phyloP scores from a whole-genome alignment of 352 stramenopile genomes.

The Phytophthora cryptogea region DNA sequence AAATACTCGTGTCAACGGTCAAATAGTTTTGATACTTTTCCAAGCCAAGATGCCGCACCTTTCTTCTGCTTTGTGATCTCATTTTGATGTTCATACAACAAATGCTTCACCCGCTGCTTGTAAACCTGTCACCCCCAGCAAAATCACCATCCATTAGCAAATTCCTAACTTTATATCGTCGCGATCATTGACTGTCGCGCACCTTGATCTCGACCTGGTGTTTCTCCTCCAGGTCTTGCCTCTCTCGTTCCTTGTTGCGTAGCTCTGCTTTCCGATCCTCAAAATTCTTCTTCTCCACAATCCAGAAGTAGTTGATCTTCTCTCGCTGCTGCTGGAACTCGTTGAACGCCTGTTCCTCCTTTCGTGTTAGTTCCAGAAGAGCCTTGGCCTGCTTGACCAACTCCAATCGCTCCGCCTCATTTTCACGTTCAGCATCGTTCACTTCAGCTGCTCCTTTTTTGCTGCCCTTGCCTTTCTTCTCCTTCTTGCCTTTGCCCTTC shows the following conservation, averaged over 20 bases:
- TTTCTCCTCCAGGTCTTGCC: conserved; percentile 95
- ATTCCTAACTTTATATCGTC: not conserved
- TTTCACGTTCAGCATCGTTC: conserved; percentile 62
- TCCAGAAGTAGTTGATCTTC: conserved; percentile 98
- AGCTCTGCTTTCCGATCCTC: conserved; percentile 93
- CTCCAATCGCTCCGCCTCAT: conserved; percentile 70
- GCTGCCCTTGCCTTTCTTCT: conserved; percentile 55
- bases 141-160: conserved; percentile 1
- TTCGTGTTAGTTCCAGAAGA: conserved; percentile 79
- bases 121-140: conserved; percentile 64
- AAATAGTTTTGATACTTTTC: not conserved
- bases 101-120: conserved; percentile 96
- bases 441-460: conserved; percentile 55
- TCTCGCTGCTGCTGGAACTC: conserved; percentile 96
- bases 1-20: not conserved
- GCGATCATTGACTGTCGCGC: not conserved
- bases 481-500: conserved; percentile 52
- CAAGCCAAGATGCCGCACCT: conserved; percentile 26
- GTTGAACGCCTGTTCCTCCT: conserved; percentile 94
- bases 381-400: conserved; percentile 79
- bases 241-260: conserved; percentile 94
- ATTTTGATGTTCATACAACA: conserved; percentile 95
- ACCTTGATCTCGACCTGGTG: conserved; percentile 96
- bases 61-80: conserved; percentile 92
- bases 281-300: conserved; percentile 96